These are phyloP conservation scores for Fusarium sp. DNA, from an alignment of 2,329 filamentous ascomycete species.

Conservation along the genomic window DNA sequence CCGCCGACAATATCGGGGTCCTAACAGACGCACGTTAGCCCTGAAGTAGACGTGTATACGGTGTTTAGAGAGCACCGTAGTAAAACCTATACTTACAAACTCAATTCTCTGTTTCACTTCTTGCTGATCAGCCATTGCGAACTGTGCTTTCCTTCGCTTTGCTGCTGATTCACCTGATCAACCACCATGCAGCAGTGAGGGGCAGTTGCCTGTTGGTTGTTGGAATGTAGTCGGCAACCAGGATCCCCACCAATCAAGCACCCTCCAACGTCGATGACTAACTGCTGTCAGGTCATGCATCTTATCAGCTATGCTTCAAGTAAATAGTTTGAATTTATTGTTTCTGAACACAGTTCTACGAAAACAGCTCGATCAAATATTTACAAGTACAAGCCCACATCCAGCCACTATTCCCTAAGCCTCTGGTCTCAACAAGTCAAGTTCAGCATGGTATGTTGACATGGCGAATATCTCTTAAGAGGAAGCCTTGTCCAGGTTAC, in stretches of 20 bases:
- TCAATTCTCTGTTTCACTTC: not conserved
- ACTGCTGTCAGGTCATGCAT: not conserved
- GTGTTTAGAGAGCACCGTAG: not conserved
- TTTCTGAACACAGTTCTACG: not conserved
- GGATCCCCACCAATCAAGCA: not conserved
- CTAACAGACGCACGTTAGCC: not conserved
- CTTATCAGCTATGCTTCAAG: not conserved
- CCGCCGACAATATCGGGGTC: not conserved
- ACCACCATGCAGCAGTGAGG: not conserved
- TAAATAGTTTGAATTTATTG: not conserved
- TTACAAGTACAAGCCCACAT: not conserved
- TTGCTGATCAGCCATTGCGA: not conserved
- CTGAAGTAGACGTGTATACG: not conserved
- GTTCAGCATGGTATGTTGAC: not conserved
- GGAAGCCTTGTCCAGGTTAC: slow-evolving; percentile 30
- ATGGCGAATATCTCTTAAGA: not conserved
- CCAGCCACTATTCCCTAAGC: not conserved
- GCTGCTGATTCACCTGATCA: not conserved
- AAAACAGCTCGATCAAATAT: not conserved
- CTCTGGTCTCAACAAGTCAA: not conserved
- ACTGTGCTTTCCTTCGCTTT: not conserved
- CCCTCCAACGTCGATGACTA: not conserved
- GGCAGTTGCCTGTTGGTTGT: not conserved
- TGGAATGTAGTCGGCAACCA: not conserved
- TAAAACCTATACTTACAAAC: not conserved